Evolutionary conservation across 306 rosid species (phyloP).

Genomic region (Prunus davidiana): DNA sequence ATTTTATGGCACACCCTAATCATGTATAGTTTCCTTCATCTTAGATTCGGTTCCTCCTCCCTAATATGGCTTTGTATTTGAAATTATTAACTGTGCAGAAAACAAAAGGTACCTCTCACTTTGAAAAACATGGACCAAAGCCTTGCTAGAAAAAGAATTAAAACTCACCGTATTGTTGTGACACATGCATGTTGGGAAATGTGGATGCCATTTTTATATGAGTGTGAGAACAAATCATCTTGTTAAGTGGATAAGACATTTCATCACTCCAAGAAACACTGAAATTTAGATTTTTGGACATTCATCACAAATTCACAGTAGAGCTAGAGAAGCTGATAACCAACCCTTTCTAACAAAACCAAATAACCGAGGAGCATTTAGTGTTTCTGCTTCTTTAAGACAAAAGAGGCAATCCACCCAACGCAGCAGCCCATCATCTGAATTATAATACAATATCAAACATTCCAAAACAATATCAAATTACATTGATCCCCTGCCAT

Average conservation of each 20-base stretch:
- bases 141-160: background rate
- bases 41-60: background rate
- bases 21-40: background rate
- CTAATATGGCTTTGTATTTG: background rate
- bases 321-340: constrained; percentile 33
- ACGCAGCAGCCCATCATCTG: constrained; percentile 18
- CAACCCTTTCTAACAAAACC: constrained; percentile 32
- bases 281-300: constrained; percentile 63
- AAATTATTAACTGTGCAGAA: background rate
- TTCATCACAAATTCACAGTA: constrained; percentile 19
- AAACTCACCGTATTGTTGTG: background rate
- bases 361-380: constrained; percentile 28
- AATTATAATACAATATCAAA: constrained; percentile 34
- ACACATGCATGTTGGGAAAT: constrained; percentile 28
- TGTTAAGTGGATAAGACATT: constrained; percentile 55
- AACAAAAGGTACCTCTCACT: background rate
- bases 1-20: background rate
- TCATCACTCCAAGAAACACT: constrained; percentile 74
- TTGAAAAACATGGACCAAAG: background rate
- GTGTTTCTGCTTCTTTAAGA: constrained; percentile 43
- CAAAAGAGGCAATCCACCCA: constrained; percentile 47
- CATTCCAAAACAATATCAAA: constrained; percentile 61
- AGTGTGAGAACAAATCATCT: constrained; percentile 42
- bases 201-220: constrained; percentile 29
- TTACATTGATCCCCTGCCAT: constrained; percentile 11